Conservation (phyloP, 352 stramenopile species). For the Phytopythium mirpurense region DNA sequence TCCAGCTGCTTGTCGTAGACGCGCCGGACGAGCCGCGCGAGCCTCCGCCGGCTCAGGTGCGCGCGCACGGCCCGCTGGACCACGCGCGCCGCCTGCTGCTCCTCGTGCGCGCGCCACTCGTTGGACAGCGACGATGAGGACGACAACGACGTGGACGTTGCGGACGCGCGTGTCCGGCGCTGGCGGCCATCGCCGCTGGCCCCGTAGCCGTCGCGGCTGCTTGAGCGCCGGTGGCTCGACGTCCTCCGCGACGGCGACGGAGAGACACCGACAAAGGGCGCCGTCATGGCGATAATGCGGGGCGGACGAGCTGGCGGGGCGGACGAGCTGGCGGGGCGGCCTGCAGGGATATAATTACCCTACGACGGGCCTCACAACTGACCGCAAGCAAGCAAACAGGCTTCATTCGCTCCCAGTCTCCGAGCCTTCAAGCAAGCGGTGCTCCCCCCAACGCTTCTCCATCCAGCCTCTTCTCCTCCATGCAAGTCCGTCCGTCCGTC, state of each 20-base stretch:
- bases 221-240: not conserved
- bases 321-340: too few species aligned
- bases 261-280: not conserved
- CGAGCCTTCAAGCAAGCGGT: not conserved
- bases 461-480: not conserved
- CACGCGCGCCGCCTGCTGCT: constrained; percentile 37
- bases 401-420: constrained; percentile 1
- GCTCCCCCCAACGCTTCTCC: too few species aligned
- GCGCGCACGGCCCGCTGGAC: constrained; percentile 36
- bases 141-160: not conserved
- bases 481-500: not conserved
- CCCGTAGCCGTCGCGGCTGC: not conserved
- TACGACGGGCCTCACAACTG: too few species aligned
- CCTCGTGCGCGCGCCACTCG: constrained; percentile 57
- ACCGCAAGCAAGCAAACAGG: too few species aligned
- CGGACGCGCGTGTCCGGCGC: not conserved
- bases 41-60: constrained; percentile 33
- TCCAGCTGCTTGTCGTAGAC: constrained; percentile 65
- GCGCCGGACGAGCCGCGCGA: constrained; percentile 28
- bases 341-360: not conserved
- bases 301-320: too few species aligned
- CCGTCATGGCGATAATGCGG: not conserved
- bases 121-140: constrained; percentile 25
- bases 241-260: not conserved
- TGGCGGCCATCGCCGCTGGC: not conserved